Conservation (phyloP, 331 rosid genomes). For the Quercus phellos region DNA sequence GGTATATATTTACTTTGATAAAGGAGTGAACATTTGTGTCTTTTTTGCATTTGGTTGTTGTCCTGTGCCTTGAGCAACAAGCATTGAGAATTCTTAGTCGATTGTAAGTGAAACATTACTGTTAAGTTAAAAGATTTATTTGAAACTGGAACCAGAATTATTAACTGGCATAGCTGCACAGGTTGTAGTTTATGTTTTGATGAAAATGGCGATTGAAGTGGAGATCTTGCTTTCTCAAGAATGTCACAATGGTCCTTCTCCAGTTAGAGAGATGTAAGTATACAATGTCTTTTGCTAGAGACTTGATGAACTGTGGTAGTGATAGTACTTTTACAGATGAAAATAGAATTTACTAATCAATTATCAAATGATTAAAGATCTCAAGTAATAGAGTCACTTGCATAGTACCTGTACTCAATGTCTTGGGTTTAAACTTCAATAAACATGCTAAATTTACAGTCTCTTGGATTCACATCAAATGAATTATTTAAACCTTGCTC, state of each 20-base stretch:
- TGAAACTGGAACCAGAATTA: constrained; percentile 3
- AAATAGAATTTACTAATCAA: background rate
- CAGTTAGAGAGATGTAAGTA: constrained; percentile 61
- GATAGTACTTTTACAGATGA: background rate
- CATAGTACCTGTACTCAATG: background rate
- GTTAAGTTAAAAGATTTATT: constrained; percentile 3
- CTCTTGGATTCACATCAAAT: background rate
- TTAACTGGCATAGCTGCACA: constrained; percentile 18
- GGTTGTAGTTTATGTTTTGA: constrained; percentile 60
- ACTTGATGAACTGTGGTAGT: background rate
- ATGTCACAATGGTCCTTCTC: constrained; percentile 38
- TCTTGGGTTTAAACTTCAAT: background rate
- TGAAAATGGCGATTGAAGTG: constrained; percentile 59
- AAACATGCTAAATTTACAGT: background rate
- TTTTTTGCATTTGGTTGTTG: background rate
- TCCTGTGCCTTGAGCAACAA: constrained; percentile 6
- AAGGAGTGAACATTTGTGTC: background rate
- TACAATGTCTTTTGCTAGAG: background rate
- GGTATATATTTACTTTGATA: background rate
- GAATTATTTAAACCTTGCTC: constrained; percentile 13
- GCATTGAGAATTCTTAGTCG: background rate
- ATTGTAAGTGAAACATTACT: background rate
- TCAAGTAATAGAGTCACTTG: background rate
- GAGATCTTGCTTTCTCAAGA: constrained; percentile 63
- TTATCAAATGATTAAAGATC: background rate